Evolutionary conservation across 306 rosid genomes (phyloP), one percentile per base, ranked within the genome.

Genomic region (Dalbergia oliveri): DNA sequence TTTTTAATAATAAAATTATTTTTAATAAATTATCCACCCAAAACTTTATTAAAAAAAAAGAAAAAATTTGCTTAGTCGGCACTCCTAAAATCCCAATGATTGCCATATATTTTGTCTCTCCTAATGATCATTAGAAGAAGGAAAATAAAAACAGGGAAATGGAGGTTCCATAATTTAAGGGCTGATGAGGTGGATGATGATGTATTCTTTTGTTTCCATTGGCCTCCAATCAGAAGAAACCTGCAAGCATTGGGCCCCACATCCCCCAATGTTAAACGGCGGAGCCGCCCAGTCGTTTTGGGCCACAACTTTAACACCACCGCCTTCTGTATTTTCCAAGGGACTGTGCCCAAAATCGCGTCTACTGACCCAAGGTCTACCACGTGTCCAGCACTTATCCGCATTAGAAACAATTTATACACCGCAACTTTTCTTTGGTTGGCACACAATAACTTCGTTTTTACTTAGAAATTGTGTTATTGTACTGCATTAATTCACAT

Each of bases 241-340:
- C 39, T 5, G 43, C 60, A 54, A 16, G 4, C 3, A 62, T 1
- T 31, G 67, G 39, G 67, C 4, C 43, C 67, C n/a, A 33, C 67
- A 31, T 1, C 8, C 12, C 10, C 53, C 41, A 0, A 50, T 31
- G 6, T 15, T 3, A 12, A 19, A 5, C 73, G 73, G 39, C 33
- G 7, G 31, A 62, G 49, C 79, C 79, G 79, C 7, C 79, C 10
- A 61, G 61, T 6, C 59, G 47, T 75, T 75, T 75, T 13, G 13
- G 19, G 44, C 71, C 79, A 75, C 69, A 31, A 26, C 62, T 75
- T 69, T 69, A 23, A 10, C 21, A 6, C 43, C 75, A 14, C 60
- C 43, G 1, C 4, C 41, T 21, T 5, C 39, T 6, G 58, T 64
- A 39, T 15, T 34, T 64, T 37, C 41, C 21, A 47, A 13, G 41